Evolutionary conservation across 192 early-diverging fungal species (phyloP), one percentile per base, ranked within the genome.

Genomic region (Piromyces sp.): DNA sequence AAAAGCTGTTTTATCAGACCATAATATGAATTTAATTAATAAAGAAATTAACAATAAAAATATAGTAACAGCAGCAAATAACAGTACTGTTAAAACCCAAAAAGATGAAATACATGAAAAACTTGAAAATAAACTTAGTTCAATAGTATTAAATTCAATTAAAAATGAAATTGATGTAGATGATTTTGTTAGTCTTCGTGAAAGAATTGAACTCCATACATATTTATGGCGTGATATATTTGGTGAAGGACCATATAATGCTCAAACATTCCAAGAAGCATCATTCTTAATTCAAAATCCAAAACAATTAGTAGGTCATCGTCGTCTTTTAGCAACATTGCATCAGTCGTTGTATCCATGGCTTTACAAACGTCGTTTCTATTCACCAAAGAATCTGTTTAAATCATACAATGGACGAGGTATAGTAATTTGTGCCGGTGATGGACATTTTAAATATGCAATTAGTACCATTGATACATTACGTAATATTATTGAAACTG

Each of bases 341-440:
- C 42, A 51, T 51, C 42, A 51, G 22, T 22, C 42, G 3, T 51
- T 51, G 6, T 51, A 51, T 22, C 42, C 42, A 51, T 51, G 42
- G 42, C 42, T 51, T 51, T 51, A 51, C 14, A 51, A 22, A 22
- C 42, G 42, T 51, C 42, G 42, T 51, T 51, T 51, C 42, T 51
- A 51, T 51, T 51, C 42, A 15, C 7, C 42, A 17, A 51, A 51
- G 7, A 22, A 51, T 51, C 22, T 51, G 22, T 51, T 51, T 51
- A 51, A 51, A 51, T 51, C 80, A 19, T 83, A 51, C 40, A 38
- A 84, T 11, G 83, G 84, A 7, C 84, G 83, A 30, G 89, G 89
- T 22, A 82, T 90, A 30, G 89, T 89, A 30, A 85, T 89, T 79
- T 89, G 87, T 80, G 89, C 86, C 7, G 89, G 89, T 28, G 82